A percentile compares a stretch with the other conserved stretches of the same genome.
Conservation (phyloP, 257 asterid genomes). For the Euphrasia confusa region DNA sequence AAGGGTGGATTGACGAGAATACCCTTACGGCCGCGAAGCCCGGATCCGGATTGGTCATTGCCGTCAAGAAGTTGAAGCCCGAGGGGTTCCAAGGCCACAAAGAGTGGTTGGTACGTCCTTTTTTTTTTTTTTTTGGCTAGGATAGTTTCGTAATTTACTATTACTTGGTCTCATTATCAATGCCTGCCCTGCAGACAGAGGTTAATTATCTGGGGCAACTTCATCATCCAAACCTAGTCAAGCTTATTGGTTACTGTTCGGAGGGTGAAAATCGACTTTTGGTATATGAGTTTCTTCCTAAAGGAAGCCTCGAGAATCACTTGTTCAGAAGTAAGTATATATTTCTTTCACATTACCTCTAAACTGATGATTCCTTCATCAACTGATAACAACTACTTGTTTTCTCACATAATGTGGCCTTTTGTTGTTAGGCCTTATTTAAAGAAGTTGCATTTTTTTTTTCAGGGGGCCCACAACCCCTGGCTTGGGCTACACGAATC, state of each 20-base stretch:
- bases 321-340: constrained; percentile 24
- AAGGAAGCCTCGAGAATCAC: constrained; percentile 27
- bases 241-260: constrained; percentile 27
- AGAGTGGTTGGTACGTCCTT: constrained; percentile 28
- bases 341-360: neutral
- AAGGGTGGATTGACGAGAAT: constrained; percentile 30
- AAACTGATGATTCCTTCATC: neutral
- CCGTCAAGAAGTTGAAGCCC: constrained; percentile 19
- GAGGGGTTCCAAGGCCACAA: constrained; percentile 7
- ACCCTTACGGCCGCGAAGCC: constrained; percentile 28
- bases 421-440: neutral
- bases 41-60: constrained; percentile 25
- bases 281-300: constrained; percentile 29
- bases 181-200: constrained; percentile 27
- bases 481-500: constrained; percentile 25
- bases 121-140: neutral
- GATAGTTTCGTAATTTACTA: neutral
- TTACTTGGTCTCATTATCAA: neutral
- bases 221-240: constrained; percentile 29
- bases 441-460: neutral
- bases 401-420: neutral
- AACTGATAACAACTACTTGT: neutral
- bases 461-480: constrained; percentile 16
- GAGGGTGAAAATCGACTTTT: constrained; percentile 21
- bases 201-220: constrained; percentile 18